Base-by-base conservation (phyloP, 345 rosid genomes). In the Brassica nigra region DNA sequence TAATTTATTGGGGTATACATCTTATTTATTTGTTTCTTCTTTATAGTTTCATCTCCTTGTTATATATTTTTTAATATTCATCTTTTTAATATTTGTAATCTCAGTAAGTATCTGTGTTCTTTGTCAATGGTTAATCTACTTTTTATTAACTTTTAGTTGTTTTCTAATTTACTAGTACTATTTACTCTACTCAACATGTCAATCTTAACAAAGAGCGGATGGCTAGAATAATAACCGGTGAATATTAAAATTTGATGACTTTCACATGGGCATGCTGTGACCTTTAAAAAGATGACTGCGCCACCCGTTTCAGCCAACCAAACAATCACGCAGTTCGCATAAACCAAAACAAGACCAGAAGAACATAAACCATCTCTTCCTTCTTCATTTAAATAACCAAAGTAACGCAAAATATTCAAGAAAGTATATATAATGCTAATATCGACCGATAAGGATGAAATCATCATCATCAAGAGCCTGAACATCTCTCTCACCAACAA, bases 401-500 rank as follows among this genome's bases (percentile, higher is more conserved):
- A 39, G 5, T 6, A 8, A 55, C 34, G 27, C 27, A 9, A 72
- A 27, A 58, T 77, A 3, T 3, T 36, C 44, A 3, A 52, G 6
- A 65, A 29, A 18, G 72, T 30, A 49, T 34, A 10, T 39, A 10
- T 14, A 54, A 54, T 2, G 37, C 85, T 92, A 91, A 83, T 93
- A 91, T 68, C 97, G 85, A 29, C 88, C 90, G 0, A 93, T 76
- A 80, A 90, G 84, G 77, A 91, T 84, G 76, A 95, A 93, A 52
- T 93, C 93, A 0, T 90, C 87, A 0, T 93, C 97, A n/a, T 90
- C 97, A 10, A 91, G 90, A 70, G 90, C 92, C 76, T 74, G 88
- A 57, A 91, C 97, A 62, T 90, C 93, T 79, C 85, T 81, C 30
- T 89, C 88, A 47, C 98, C 99, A 0, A 95, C 96, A 78, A 95